Conservation (phyloP, 2,329 filamentous ascomycete genomes). For the Botryotinia globosa region DNA sequence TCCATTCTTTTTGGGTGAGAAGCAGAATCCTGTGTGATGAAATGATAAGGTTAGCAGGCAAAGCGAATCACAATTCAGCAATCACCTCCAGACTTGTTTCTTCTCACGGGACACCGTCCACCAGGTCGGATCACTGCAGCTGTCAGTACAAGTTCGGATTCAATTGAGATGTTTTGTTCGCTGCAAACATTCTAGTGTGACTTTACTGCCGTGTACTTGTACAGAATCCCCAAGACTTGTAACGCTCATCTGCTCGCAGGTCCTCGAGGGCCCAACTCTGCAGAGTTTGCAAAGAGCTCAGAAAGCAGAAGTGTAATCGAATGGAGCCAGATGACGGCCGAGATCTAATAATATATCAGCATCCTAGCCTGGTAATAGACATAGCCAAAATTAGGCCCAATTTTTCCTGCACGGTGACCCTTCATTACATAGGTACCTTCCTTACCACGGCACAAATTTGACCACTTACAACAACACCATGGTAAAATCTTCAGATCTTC, state of each 20-base stretch:
- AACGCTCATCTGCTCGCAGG: not conserved
- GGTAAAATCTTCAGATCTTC: not conserved
- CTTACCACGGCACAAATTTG: not conserved
- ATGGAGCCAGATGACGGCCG: not conserved
- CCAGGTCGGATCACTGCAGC: constrained; percentile 9
- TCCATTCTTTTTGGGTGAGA: not conserved
- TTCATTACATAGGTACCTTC: not conserved
- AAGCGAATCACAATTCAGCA: not conserved
- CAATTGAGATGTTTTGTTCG: not conserved
- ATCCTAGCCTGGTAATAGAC: not conserved
- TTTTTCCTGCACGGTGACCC: not conserved
- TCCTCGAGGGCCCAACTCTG: not conserved
- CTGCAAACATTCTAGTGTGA: not conserved
- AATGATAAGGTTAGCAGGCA: not conserved
- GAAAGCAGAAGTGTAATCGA: not conserved
- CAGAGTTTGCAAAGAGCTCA: no score
- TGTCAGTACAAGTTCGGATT: constrained; percentile 3
- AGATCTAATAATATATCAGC: not conserved
- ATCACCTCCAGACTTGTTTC: not conserved
- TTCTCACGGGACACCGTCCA: not conserved
- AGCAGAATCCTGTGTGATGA: not conserved
- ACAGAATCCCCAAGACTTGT: not conserved
- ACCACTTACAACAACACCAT: not conserved
- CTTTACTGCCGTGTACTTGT: not conserved
- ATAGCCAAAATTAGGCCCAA: not conserved